Percentiles rank a stretch among this genome's conserved stretches.
These are phyloP conservation scores for Juglanconis juglandina DNA, from an alignment of 2,329 filamentous ascomycete genomes.

Conservation along the genomic window DNA sequence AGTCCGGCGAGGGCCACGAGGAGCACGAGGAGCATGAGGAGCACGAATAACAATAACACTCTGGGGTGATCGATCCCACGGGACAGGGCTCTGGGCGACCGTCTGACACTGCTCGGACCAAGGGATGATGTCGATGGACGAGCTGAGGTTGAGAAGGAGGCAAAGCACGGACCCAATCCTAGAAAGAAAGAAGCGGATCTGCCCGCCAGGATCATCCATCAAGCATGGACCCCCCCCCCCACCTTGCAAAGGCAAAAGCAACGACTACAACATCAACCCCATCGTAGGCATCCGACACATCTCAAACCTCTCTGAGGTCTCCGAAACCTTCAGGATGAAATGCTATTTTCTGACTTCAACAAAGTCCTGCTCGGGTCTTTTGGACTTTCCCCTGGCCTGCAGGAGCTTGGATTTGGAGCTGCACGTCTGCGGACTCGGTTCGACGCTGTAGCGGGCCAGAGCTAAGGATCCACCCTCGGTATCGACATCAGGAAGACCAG, in stretches of 20 bases:
- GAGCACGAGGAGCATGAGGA: background rate
- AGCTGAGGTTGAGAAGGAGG: background rate
- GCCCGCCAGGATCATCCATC: background rate
- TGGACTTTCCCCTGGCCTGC: too few species aligned
- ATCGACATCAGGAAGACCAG: too few species aligned
- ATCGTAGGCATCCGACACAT: background rate
- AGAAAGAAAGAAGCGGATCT: background rate
- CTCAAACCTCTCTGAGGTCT: background rate
- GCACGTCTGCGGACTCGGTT: background rate
- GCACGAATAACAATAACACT: too few species aligned
- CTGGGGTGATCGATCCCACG: too few species aligned
- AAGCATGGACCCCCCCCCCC: background rate
- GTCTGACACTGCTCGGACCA: background rate
- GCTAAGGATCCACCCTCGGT: too few species aligned
- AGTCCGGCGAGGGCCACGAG: background rate
- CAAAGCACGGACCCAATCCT: background rate
- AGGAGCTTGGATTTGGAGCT: background rate
- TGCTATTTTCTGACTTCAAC: too few species aligned
- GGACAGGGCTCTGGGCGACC: too few species aligned
- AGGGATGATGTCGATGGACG: background rate
- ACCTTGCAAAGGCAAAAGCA: background rate
- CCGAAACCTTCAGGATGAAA: too few species aligned
- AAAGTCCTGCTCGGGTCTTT: too few species aligned
- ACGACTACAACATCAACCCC: background rate
- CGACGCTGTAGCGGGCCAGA: too few species aligned